These are phyloP conservation scores for Colletotrichum salicis DNA, from an alignment of 2,329 filamentous ascomycete species.

Conservation along the genomic window DNA sequence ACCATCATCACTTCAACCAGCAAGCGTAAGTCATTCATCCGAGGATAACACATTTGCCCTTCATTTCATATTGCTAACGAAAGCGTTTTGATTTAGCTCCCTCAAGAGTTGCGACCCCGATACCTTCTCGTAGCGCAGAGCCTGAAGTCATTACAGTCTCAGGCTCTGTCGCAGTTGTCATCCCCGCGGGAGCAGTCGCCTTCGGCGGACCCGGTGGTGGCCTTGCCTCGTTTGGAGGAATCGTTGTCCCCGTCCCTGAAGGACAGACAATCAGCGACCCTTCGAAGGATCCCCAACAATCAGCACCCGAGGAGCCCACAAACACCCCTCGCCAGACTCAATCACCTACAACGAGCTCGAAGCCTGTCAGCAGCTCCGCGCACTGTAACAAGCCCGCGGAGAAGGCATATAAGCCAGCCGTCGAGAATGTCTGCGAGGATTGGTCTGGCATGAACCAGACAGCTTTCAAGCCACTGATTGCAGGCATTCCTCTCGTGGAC, in stretches of 20 bases:
- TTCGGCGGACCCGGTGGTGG: constrained; percentile 2
- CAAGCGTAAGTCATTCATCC: not conserved
- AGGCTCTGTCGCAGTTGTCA: not conserved
- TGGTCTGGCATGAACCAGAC: constrained; percentile 14
- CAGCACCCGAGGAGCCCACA: not conserved
- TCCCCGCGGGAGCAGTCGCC: not conserved
- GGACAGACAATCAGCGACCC: constrained; percentile 15
- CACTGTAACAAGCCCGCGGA: not conserved
- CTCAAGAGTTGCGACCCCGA: not conserved
- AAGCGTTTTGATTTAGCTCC: not conserved
- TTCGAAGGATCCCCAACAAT: not conserved
- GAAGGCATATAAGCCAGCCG: not conserved
- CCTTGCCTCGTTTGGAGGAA: constrained; percentile 10
- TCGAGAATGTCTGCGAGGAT: constrained; percentile 7
- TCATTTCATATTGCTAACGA: not conserved
- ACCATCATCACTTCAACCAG: not conserved
- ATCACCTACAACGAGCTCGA: constrained; percentile 2
- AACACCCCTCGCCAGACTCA: not conserved
- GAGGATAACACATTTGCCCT: too few species aligned
- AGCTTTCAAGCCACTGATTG: not conserved
- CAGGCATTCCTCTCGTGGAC: not conserved
- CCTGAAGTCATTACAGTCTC: not conserved
- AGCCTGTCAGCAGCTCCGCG: constrained; percentile 2
- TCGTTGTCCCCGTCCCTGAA: constrained; percentile 7
- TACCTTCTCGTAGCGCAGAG: not conserved